Evolutionary conservation across 306 rosid genomes (phyloP).

Genomic region (Bauhinia variegata): DNA sequence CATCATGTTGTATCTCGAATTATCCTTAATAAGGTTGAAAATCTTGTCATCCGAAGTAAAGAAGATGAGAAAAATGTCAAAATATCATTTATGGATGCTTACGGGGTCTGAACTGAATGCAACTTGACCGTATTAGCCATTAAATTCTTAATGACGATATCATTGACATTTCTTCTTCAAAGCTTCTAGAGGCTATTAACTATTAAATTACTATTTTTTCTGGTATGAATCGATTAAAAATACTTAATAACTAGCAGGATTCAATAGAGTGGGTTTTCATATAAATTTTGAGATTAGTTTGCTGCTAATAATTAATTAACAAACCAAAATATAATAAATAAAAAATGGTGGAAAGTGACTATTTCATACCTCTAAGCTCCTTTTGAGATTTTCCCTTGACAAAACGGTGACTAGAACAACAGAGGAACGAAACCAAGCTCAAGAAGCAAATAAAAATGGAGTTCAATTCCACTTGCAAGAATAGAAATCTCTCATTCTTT

Average conservation of each 20-base stretch:
- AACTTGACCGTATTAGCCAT: too few relatives aligned
- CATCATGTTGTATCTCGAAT: too few relatives aligned
- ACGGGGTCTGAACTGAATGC: too few relatives aligned
- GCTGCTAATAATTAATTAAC: neutral
- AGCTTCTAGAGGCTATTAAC: neutral
- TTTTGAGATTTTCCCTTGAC: too few relatives aligned
- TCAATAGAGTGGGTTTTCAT: conserved; percentile 1
- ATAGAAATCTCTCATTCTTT: conserved; percentile 34
- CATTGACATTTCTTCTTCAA: neutral
- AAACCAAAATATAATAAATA: too few relatives aligned
- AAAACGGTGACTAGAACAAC: neutral
- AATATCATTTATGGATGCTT: too few relatives aligned
- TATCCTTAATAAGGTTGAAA: too few relatives aligned
- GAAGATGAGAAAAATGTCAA: neutral
- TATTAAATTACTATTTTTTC: neutral
- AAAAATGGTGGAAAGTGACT: neutral
- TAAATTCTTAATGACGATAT: too few relatives aligned
- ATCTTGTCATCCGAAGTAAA: neutral
- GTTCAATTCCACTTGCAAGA: conserved; percentile 59
- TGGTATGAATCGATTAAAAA: too few relatives aligned
- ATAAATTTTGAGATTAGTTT: neutral
- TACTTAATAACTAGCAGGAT: neutral
- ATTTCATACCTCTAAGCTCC: neutral
- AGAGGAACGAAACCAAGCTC: neutral
- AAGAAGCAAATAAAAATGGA: too few relatives aligned